phyloP scores from a whole-genome alignment of 768 basidiomycete genomes.

The Pulveroboletus ravenelii region DNA sequence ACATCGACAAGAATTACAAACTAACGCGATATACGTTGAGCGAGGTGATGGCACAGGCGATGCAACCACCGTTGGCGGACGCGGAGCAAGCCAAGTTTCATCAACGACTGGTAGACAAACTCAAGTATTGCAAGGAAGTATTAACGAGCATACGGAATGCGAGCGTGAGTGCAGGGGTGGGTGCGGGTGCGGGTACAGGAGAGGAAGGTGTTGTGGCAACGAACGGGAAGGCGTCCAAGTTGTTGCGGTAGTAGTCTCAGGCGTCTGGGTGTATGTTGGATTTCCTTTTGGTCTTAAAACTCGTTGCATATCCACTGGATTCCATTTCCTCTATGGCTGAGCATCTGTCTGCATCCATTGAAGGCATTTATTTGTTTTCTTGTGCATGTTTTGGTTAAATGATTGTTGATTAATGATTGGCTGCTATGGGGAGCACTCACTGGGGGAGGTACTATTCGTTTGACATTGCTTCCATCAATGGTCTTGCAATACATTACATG shows the following conservation, averaged over 20 bases:
- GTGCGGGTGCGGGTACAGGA: neutral
- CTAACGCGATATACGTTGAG: slow-evolving; percentile 69
- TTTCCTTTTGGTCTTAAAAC: neutral
- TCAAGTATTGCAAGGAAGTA: slow-evolving; percentile 81
- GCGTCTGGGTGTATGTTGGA: neutral
- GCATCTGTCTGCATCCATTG: too few relatives aligned
- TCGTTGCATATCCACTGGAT: neutral
- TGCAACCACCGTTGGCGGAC: slow-evolving; percentile 40
- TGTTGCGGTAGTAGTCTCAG: slow-evolving; percentile 4
- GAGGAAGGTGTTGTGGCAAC: slow-evolving; percentile 9
- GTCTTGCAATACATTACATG: too few relatives aligned
- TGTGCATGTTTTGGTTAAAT: too few relatives aligned
- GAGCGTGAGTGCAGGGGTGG: slow-evolving; percentile 29
- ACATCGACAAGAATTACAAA: slow-evolving; percentile 87
- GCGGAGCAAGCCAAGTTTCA: slow-evolving; percentile 57
- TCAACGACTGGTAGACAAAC: slow-evolving; percentile 63
- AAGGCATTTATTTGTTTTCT: too few relatives aligned
- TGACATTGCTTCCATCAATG: too few relatives aligned
- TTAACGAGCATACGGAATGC: slow-evolving; percentile 64
- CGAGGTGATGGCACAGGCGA: slow-evolving; percentile 59
- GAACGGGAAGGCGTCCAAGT: slow-evolving; percentile 17
- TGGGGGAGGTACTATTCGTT: too few relatives aligned
- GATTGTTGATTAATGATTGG: too few relatives aligned
- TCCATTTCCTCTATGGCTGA: too few relatives aligned
- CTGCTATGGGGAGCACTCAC: too few relatives aligned